Evolutionary conservation across 192 early-diverging fungal genomes (phyloP), one percentile per base, ranked within the genome.

Genomic region (Coemansia sp.): DNA sequence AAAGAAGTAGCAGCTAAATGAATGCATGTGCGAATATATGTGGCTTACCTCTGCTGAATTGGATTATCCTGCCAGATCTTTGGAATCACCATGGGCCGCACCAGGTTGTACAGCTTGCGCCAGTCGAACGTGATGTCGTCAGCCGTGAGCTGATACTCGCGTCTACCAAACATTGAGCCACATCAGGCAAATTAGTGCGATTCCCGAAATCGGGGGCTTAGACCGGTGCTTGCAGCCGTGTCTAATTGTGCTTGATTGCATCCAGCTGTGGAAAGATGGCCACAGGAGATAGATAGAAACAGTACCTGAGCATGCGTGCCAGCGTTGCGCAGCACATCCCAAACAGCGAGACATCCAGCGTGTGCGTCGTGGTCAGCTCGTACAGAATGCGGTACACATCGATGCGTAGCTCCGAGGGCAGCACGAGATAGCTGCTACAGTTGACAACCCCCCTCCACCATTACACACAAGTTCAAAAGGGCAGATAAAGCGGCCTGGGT

Each of bases 91-190:
- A 80, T 30, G 32, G 47, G 47, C 19, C 82, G 61, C 43, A 88
- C 79, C 52, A 84, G 67, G 14, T 88, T 82, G 77, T 86, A 93
- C 25, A 92, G 59, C 23, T 87, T 87, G 33, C 85, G 58, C 93
- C 93, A 95, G 27, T 87, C 83, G 27, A 95, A 68, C n/a, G 71
- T 62, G 6, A 95, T 54, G 43, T 85, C 83, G 11, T 86, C 79
- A 4, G 76, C 68, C 4, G 84, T 86, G 18, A 95, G 56, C 40
- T 46, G 35, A 5, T 65, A 63, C 62, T 57, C 81, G 47, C 19
- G 83, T 76, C 70, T 89, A 77, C 40, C 21, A 51, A 46, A 27
- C n/a, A 60, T 40, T 25, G 35, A 25, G 40, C 23, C 28, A 44
- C 42, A 44, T 44, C n/a, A n/a, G n/a, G n/a, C n/a, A 6, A 21